Evolutionary conservation across 208 protist genomes (phyloP).

Genomic region (Endotrypanum monterogeii): DNA sequence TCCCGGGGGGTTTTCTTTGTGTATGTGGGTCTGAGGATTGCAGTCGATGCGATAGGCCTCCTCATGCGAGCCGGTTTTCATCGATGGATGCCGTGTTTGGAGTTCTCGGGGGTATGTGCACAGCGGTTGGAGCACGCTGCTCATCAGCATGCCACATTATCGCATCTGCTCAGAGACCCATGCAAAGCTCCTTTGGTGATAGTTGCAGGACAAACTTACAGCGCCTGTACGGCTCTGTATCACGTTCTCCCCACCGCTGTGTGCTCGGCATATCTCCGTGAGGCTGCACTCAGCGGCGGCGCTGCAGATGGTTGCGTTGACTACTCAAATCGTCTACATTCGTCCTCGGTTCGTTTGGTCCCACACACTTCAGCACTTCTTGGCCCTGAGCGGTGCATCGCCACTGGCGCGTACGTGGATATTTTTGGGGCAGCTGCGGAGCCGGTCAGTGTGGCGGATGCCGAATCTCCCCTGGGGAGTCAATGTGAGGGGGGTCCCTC

Average conservation of each 20-base stretch:
- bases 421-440: neutral
- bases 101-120: neutral
- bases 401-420: constrained; percentile 3
- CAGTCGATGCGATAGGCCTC: neutral
- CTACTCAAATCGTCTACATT: neutral
- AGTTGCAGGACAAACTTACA: constrained; percentile 18
- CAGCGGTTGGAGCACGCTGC: neutral
- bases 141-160: neutral
- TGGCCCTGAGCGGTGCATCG: constrained; percentile 8
- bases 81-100: neutral
- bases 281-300: neutral
- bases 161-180: constrained; percentile 6
- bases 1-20: neutral
- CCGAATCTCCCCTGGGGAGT: neutral
- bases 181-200: constrained; percentile 22
- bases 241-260: constrained; percentile 14
- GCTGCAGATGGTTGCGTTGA: neutral
- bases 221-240: constrained; percentile 18
- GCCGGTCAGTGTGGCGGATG: neutral
- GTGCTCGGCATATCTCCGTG: neutral
- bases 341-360: constrained; percentile 29
- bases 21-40: neutral
- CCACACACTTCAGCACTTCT: constrained; percentile 18
- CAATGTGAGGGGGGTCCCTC: neutral
- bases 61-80: neutral